Conservation (phyloP, 2,329 filamentous ascomycete species). For the Aspergillus tamarii region DNA sequence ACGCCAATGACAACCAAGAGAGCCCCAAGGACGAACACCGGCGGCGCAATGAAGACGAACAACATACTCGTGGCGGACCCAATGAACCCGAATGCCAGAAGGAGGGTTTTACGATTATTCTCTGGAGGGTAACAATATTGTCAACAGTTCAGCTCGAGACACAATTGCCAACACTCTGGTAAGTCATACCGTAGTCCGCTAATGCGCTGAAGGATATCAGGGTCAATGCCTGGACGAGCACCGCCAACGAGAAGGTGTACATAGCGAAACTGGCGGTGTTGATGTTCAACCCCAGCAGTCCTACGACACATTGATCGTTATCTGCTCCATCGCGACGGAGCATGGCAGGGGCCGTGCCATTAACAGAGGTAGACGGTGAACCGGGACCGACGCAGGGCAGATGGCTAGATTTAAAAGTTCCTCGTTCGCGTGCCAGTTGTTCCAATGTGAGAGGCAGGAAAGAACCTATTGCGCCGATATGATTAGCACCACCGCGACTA, state of each 20-base stretch:
- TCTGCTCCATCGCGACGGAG: conserved; percentile 24
- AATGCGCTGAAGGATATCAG: conserved; percentile 68
- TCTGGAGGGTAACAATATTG: conserved; percentile 21
- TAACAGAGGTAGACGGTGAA: conserved; percentile 23
- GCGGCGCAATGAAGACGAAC: conserved; percentile 77
- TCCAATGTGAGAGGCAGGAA: conserved; percentile 93
- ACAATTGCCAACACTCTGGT: not conserved
- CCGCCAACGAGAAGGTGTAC: conserved; percentile 83
- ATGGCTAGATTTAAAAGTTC: conserved; percentile 65
- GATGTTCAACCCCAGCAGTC: conserved; percentile 35
- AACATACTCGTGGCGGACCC: conserved; percentile 82
- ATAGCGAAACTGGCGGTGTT: conserved; percentile 47
- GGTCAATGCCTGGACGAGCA: conserved; percentile 79
- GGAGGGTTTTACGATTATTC: conserved; percentile 73
- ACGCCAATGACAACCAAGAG: conserved; percentile 84
- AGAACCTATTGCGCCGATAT: conserved; percentile 59
- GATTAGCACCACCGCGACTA: not conserved
- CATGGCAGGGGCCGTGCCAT: conserved; percentile 19
- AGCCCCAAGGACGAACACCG: conserved; percentile 75
- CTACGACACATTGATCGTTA: conserved; percentile 37
- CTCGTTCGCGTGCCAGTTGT: conserved; percentile 87
- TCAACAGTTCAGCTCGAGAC: conserved; percentile 9
- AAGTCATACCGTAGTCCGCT: conserved; percentile 78
- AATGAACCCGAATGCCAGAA: conserved; percentile 76
- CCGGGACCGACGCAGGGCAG: conserved; percentile 34